Evolutionary conservation across 2,329 filamentous ascomycete species (phyloP).

Genomic region (Karstenula rhodostoma): DNA sequence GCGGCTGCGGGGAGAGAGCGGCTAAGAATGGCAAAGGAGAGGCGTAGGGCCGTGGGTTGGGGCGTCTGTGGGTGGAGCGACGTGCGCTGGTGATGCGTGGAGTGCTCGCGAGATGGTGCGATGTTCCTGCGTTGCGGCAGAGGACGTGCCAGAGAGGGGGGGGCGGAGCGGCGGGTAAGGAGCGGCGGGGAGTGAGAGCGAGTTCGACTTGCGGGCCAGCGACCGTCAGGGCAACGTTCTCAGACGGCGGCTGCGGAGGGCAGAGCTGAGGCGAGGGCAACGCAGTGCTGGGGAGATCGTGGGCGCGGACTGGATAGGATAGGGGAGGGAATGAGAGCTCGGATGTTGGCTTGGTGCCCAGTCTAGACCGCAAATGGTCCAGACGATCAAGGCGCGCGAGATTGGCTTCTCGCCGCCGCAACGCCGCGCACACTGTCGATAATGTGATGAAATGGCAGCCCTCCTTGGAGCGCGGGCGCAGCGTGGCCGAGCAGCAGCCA

Average conservation of each 20-base stretch:
- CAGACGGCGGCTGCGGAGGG: conserved; percentile 32
- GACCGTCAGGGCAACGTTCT: conserved; percentile 37
- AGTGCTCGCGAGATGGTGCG: conserved; percentile 38
- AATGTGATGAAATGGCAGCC: neutral
- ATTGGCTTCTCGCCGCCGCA: conserved; percentile 6
- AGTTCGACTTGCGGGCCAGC: conserved; percentile 32
- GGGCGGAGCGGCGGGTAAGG: conserved; percentile 36
- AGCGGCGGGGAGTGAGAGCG: conserved; percentile 42
- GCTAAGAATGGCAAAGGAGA: conserved; percentile 19
- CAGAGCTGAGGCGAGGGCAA: conserved; percentile 22
- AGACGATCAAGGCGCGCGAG: conserved; percentile 12
- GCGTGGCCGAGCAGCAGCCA: neutral
- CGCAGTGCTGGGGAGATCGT: conserved; percentile 33
- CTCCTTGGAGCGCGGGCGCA: neutral
- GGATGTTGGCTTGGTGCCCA: conserved; percentile 11
- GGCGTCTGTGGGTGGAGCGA: conserved; percentile 26
- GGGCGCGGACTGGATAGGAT: conserved; percentile 33
- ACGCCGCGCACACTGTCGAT: conserved; percentile 1
- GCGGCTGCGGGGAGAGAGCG: conserved; percentile 18
- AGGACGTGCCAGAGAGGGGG: conserved; percentile 31
- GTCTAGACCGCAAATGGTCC: conserved; percentile 5
- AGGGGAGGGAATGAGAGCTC: conserved; percentile 19
- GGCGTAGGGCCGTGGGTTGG: conserved; percentile 24
- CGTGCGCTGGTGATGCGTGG: conserved; percentile 30
- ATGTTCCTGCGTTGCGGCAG: conserved; percentile 38